A percentile compares a stretch with the other conserved stretches of the same genome.
phyloP scores from a whole-genome alignment of 2,329 filamentous ascomycete species.

The Arthrobotrys megalospora region DNA sequence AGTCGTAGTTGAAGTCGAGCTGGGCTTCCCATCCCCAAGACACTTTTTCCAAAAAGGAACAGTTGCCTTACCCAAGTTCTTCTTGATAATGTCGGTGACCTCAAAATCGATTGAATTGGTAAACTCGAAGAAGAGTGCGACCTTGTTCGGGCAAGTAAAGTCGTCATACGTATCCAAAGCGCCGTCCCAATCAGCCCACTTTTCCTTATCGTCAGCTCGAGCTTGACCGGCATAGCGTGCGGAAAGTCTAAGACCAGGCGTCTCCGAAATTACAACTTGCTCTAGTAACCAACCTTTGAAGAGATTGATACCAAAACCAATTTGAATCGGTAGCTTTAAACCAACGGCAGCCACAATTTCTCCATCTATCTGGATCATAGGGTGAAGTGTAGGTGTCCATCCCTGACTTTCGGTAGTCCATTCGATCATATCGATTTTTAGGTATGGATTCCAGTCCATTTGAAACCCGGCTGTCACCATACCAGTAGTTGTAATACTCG shows the following conservation, averaged over 20 bases:
- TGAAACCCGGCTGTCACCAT: slow-evolving; percentile 52
- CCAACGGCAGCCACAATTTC: slow-evolving; percentile 45
- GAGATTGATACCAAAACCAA: slow-evolving; percentile 48
- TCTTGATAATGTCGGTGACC: slow-evolving; percentile 39
- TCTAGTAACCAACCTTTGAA: slow-evolving; percentile 50
- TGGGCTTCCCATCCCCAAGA: slow-evolving; percentile 13
- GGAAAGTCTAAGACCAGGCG: slow-evolving; percentile 30
- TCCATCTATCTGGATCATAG: slow-evolving; percentile 46
- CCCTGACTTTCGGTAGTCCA: slow-evolving; percentile 43
- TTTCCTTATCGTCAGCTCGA: slow-evolving; percentile 18
- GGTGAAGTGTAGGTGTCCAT: slow-evolving; percentile 46
- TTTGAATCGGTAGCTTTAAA: slow-evolving; percentile 30
- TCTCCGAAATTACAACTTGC: slow-evolving; percentile 38
- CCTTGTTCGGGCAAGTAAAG: slow-evolving; percentile 45
- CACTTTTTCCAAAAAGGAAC: slow-evolving; percentile 51
- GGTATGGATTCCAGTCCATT: slow-evolving; percentile 54
- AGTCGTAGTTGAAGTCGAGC: background rate
- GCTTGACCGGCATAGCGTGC: slow-evolving; percentile 30
- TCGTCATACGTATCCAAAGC: slow-evolving; percentile 27
- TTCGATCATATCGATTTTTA: slow-evolving; percentile 48
- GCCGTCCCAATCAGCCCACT: slow-evolving; percentile 27
- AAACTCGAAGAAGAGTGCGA: slow-evolving; percentile 52
- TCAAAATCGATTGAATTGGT: slow-evolving; percentile 44
- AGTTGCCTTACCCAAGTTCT: slow-evolving; percentile 46
- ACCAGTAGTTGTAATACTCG: slow-evolving; percentile 34